These are phyloP conservation scores for Cystobasidium slooffiae DNA, from an alignment of 1,284 basidiomycete species.

Conservation along the genomic window DNA sequence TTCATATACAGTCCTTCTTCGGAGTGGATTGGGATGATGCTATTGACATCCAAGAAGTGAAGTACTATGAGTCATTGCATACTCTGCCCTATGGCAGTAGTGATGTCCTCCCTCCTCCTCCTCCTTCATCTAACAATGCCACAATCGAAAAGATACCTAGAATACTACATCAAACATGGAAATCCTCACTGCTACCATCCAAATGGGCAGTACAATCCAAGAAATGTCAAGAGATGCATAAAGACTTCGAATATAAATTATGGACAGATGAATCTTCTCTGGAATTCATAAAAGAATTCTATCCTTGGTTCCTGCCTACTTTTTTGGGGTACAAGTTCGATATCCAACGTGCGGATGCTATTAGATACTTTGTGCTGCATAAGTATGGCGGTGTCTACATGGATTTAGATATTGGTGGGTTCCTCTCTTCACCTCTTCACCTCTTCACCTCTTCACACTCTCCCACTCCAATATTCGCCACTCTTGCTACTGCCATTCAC, in stretches of 20 bases:
- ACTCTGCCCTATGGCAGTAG: conserved; percentile 21
- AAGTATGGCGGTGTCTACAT: conserved; percentile 94
- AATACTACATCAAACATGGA: conserved; percentile 99
- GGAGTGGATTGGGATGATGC: conserved; percentile 78
- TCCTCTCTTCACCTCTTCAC: conserved; percentile 67
- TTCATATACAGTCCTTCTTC: conserved; percentile 67
- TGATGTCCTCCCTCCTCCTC: not conserved
- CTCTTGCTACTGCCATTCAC: not conserved
- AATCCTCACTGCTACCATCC: conserved; percentile 80
- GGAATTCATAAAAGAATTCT: conserved; percentile 83
- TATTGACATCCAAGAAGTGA: conserved; percentile 75
- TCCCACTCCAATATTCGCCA: conserved; percentile 63
- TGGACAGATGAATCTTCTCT: conserved; percentile 94
- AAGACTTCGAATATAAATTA: conserved; percentile 82
- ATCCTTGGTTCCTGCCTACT: conserved; percentile 88
- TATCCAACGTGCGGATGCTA: conserved; percentile 95
- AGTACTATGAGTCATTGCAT: not conserved
- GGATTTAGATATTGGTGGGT: conserved; percentile 86
- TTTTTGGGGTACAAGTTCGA: conserved; percentile 89
- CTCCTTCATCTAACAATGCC: not conserved
- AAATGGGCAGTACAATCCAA: conserved; percentile 65
- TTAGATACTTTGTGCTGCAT: conserved; percentile 94
- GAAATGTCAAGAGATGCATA: conserved; percentile 55
- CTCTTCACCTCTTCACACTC: conserved; percentile 81
- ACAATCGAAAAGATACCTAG: conserved; percentile 65